Evolutionary conservation across 352 stramenopile species (phyloP).

Genomic region (Pythium guiyangense): DNA sequence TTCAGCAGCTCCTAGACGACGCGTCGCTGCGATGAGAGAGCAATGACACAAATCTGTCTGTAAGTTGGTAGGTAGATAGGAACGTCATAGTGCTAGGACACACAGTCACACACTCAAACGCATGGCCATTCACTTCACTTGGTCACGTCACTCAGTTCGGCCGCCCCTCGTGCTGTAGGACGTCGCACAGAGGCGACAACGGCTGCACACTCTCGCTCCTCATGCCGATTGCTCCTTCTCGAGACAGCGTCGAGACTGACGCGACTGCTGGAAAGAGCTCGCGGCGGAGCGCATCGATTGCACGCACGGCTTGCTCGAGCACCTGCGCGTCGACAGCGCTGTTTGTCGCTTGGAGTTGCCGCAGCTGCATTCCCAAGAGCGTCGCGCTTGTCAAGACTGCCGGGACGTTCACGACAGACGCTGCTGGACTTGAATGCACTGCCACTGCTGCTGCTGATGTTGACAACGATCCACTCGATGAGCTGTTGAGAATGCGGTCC

Average conservation of each 20-base stretch:
- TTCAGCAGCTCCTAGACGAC: constrained; percentile 39
- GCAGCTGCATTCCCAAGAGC: constrained; percentile 12
- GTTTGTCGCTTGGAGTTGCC: constrained; percentile 2
- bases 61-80: neutral
- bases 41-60: neutral
- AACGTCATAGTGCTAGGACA: neutral
- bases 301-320: constrained; percentile 3
- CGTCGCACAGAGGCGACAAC: no score
- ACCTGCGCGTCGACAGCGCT: neutral
- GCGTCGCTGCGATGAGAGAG: constrained; percentile 2
- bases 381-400: constrained; percentile 5
- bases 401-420: neutral
- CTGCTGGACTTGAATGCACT: neutral
- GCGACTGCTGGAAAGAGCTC: neutral
- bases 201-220: no score
- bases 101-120: no score
- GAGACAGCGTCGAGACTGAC: no score
- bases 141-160: no score
- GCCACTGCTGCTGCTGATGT: neutral
- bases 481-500: constrained; percentile 9
- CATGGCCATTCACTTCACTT: neutral
- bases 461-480: neutral
- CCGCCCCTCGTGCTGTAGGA: no score
- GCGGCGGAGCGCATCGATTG: constrained; percentile 4
- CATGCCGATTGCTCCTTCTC: no score